Evolutionary conservation across 176 grass and related monocot species (phyloP).

Genomic region (Phoenix dactylifera): DNA sequence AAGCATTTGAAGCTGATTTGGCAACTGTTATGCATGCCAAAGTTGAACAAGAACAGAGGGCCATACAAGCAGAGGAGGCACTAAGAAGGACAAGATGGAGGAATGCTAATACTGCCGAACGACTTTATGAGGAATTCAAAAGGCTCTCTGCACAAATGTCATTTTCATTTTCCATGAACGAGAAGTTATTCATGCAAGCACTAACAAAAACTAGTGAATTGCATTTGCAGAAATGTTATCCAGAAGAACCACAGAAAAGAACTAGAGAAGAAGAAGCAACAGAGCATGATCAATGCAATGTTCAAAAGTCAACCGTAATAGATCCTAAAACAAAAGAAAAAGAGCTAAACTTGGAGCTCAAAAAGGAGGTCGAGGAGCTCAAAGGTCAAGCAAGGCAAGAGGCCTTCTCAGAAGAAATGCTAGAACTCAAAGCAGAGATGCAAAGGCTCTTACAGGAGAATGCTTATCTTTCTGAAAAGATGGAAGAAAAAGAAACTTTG

Average conservation of each 20-base stretch:
- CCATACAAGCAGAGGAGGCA: conserved; percentile 67
- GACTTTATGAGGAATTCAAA: conserved; percentile 69
- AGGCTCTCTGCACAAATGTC: conserved; percentile 69
- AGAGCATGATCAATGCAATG: conserved; percentile 38
- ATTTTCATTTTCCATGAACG: conserved; percentile 53
- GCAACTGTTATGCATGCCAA: conserved; percentile 41
- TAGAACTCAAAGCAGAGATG: conserved; percentile 39
- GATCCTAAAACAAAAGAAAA: conserved; percentile 78
- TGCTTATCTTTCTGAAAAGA: conserved; percentile 30
- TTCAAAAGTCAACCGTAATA: conserved; percentile 52
- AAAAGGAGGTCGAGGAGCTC: conserved; percentile 50
- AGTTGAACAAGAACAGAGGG: conserved; percentile 77
- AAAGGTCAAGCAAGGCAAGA: conserved; percentile 45
- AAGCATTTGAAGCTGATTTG: conserved; percentile 71
- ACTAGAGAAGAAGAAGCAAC: conserved; percentile 42
- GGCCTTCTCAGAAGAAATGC: conserved; percentile 47
- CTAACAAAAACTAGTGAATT: conserved; percentile 63
- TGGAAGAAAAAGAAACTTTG: conserved; percentile 38
- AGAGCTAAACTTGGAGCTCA: conserved; percentile 44
- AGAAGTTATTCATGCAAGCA: conserved; percentile 50
- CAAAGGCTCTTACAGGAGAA: conserved; percentile 47
- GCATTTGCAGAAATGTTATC: conserved; percentile 49
- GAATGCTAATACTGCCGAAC: conserved; percentile 45
- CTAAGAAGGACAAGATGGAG: conserved; percentile 68
- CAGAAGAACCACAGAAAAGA: conserved; percentile 57